A percentile compares a stretch with the other conserved stretches of the same genome.
These are phyloP conservation scores for Albizia julibrissin DNA, from an alignment of 306 rosid species.

Conservation along the genomic window DNA sequence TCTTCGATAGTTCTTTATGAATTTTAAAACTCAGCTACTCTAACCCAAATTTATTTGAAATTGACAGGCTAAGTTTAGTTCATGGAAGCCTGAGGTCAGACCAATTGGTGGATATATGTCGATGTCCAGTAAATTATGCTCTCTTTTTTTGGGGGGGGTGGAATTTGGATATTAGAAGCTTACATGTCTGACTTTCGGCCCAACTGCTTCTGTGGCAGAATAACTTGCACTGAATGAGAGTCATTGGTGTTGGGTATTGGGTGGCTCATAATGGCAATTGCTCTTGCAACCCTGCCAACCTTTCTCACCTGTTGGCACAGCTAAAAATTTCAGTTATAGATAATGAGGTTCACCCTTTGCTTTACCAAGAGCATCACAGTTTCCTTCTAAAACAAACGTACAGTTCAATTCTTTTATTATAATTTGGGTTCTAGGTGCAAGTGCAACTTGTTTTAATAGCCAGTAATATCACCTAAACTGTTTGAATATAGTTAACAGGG, in stretches of 20 bases:
- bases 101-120: neutral
- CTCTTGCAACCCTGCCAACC: slow-evolving; percentile 97
- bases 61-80: neutral
- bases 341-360: slow-evolving; percentile 18
- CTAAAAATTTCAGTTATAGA: slow-evolving; percentile 28
- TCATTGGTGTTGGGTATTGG: slow-evolving; percentile 89
- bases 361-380: slow-evolving; percentile 12
- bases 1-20: neutral
- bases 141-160: neutral
- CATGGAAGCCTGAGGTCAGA: neutral
- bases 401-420: neutral
- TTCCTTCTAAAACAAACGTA: slow-evolving; percentile 18
- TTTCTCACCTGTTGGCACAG: slow-evolving; percentile 78
- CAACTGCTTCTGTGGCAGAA: slow-evolving; percentile 95
- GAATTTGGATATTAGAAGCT: slow-evolving; percentile 37
- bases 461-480: slow-evolving; percentile 21
- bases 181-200: slow-evolving; percentile 99
- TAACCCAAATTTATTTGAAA: neutral
- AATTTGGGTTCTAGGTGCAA: slow-evolving; percentile 3
- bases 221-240: slow-evolving; percentile 87
- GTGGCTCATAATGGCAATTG: slow-evolving; percentile 95
- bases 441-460: neutral
- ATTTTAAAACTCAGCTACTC: neutral
- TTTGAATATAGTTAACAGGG: slow-evolving; percentile 21
- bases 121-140: neutral